Conservation (phyloP, 2,329 filamentous ascomycete species). For the Arthroderma sp. region DNA sequence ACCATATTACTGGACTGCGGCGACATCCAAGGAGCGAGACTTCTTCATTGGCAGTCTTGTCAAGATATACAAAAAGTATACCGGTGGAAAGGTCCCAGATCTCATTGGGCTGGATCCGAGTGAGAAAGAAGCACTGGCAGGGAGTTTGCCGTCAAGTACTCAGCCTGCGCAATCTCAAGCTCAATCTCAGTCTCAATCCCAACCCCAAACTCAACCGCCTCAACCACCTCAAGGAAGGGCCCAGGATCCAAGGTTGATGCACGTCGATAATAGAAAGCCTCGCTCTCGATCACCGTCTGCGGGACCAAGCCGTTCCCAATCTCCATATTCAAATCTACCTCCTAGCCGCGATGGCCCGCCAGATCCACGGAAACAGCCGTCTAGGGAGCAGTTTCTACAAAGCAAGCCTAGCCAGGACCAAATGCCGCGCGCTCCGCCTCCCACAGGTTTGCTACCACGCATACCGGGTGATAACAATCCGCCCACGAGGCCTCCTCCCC, state of each 20-base stretch:
- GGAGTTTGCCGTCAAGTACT: slow-evolving; percentile 27
- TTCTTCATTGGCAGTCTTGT: slow-evolving; percentile 95
- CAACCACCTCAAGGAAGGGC: slow-evolving; percentile 19
- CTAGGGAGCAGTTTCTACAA: slow-evolving; percentile 29
- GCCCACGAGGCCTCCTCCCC: background rate
- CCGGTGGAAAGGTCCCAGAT: slow-evolving; percentile 67
- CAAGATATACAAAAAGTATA: slow-evolving; percentile 96
- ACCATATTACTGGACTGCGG: slow-evolving; percentile 93
- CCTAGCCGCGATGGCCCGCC: slow-evolving; percentile 29
- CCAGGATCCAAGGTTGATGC: slow-evolving; percentile 20
- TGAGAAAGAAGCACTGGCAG: slow-evolving; percentile 65
- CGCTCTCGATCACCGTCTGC: slow-evolving; percentile 12
- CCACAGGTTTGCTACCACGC: slow-evolving; percentile 19
- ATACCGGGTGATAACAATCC: slow-evolving; percentile 6
- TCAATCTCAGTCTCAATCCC: background rate
- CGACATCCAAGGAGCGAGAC: slow-evolving; percentile 90
- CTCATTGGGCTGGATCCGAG: slow-evolving; percentile 70
- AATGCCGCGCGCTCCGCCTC: slow-evolving; percentile 26
- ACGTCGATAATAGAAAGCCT: background rate
- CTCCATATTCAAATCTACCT: slow-evolving; percentile 23
- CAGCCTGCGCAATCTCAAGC: slow-evolving; percentile 12
- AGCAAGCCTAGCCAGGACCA: slow-evolving; percentile 31
- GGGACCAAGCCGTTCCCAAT: slow-evolving; percentile 21
- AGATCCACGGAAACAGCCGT: slow-evolving; percentile 23
- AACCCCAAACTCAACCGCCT: background rate